Base-by-base conservation (phyloP, 2,329 filamentous ascomycete genomes). In the Neofusicoccum kwambonambiense region DNA sequence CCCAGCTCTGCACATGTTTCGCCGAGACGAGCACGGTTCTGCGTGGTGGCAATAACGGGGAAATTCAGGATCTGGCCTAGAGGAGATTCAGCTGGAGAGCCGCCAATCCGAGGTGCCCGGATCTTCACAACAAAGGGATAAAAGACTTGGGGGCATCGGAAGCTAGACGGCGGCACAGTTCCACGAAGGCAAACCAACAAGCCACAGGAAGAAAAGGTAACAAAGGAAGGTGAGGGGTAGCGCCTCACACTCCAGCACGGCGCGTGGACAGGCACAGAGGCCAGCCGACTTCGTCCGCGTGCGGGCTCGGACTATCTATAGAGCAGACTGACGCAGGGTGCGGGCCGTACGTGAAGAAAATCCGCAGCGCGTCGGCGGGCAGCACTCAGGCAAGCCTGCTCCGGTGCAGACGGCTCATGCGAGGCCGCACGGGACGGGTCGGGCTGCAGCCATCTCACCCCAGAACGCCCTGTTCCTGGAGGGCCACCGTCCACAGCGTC, bases 31-130 rank as follows among this genome's bases (percentile, higher is more conserved):
- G 86, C 82, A 51, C 86, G 86, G 75, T 90, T 92, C 77, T 98
- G 94, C 1, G 94, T 98, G 3, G 93, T 97, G 31, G 90, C 87
- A 76, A 91, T 89, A 74, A 96, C 84, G 70, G 94, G 93, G 68
- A 97, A 88, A 69, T 87, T 77, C 69, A 95, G 86, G 72, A 86
- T 81, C 56, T 85, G 77, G 69, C 78, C 80, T 80, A 65, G 61
- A 51, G n/a, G 27, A 45, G 41, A 35, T 60, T 60, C 56, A 60
- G 56, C 56, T 60, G 37, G 22, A 15, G 22, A 31, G 15, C 19
- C 11, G 27, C 49, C 22, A 35, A n/a, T 34, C 49, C 34, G 17
- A 39, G 50, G 11, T 54, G 34, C n/a, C 39, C 15, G 39, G n/a
- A 45, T 31, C 22, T 58, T 58, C 54, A 17, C 56, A 47, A 60